Percentiles rank a stretch among this genome's conserved stretches.
phyloP scores from a whole-genome alignment of 257 asterid genomes.

The Jasminum sambac region DNA sequence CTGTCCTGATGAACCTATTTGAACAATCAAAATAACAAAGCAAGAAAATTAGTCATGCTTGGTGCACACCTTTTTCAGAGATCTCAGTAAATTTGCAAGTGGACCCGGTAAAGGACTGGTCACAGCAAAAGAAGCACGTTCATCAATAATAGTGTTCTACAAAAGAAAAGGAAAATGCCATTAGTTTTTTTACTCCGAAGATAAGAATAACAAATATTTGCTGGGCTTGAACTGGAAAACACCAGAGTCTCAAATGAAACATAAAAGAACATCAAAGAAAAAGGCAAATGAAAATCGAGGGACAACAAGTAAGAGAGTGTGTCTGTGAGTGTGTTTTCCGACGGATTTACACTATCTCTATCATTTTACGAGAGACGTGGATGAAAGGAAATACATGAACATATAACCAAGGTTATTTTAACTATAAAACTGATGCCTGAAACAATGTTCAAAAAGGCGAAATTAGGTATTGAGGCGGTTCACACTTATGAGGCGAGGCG shows the following conservation, averaged over 20 bases:
- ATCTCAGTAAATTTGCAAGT: conserved; percentile 57
- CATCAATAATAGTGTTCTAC: conserved; percentile 84
- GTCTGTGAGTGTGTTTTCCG: background rate
- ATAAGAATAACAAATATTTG: background rate
- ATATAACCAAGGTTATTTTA: background rate
- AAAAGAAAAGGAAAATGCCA: conserved; percentile 14
- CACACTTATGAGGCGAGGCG: too few relatives aligned
- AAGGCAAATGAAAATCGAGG: background rate
- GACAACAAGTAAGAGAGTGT: background rate
- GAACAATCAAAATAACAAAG: conserved; percentile 9
- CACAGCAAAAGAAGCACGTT: conserved; percentile 88
- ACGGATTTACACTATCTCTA: background rate
- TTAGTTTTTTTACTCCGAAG: background rate
- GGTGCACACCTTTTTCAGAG: conserved; percentile 56
- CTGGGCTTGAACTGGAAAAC: background rate
- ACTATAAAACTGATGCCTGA: background rate
- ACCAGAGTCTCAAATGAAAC: background rate
- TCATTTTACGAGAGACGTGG: background rate
- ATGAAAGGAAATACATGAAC: background rate
- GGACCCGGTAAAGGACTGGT: conserved; percentile 75
- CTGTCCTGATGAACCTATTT: conserved; percentile 9
- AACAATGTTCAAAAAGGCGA: too few relatives aligned
- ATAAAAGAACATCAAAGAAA: background rate
- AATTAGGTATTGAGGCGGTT: too few relatives aligned
- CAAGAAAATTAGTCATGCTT: background rate